A percentile compares a stretch with the other conserved stretches of the same genome.
Evolutionary conservation across 805 yeast genomes (phyloP).

Genomic region (Candida germanica): DNA sequence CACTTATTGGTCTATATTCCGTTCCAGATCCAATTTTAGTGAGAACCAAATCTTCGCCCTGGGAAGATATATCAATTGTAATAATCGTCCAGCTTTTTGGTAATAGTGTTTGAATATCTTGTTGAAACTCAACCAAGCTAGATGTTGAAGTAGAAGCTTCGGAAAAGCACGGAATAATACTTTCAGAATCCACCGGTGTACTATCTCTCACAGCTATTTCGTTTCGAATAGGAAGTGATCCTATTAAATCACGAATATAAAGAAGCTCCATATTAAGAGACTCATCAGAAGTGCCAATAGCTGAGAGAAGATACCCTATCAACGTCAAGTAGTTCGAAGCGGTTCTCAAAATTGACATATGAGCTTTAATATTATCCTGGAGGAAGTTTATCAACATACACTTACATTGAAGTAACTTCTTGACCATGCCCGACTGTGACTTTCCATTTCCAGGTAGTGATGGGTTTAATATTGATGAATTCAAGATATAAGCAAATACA

Average conservation of each 20-base stretch:
- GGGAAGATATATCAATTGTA: slow-evolving; percentile 53
- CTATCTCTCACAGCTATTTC: slow-evolving; percentile 15
- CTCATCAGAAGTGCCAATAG: too few relatives aligned
- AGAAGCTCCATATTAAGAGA: slow-evolving; percentile 1
- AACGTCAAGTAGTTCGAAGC: too few relatives aligned
- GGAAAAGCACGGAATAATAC: slow-evolving; percentile 11
- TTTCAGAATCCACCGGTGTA: background rate
- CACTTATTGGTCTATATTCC: slow-evolving; percentile 36
- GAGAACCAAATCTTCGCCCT: slow-evolving; percentile 57
- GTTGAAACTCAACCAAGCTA: background rate
- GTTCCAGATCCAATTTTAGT: slow-evolving; percentile 35
- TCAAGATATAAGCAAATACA: too few relatives aligned
- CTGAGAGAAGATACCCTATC: too few relatives aligned
- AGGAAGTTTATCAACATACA: too few relatives aligned
- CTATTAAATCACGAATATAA: slow-evolving; percentile 18
- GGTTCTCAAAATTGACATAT: too few relatives aligned
- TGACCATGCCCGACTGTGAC: too few relatives aligned
- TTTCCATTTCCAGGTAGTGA: too few relatives aligned
- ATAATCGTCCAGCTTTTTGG: slow-evolving; percentile 53
- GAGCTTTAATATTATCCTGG: too few relatives aligned
- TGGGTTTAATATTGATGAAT: too few relatives aligned
- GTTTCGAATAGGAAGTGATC: slow-evolving; percentile 19
- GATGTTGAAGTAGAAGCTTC: background rate
- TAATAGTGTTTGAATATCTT: slow-evolving; percentile 3
- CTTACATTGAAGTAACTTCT: too few relatives aligned